Conservation (phyloP, 148 eudicot genomes). For the Chenopodium quinoa region DNA sequence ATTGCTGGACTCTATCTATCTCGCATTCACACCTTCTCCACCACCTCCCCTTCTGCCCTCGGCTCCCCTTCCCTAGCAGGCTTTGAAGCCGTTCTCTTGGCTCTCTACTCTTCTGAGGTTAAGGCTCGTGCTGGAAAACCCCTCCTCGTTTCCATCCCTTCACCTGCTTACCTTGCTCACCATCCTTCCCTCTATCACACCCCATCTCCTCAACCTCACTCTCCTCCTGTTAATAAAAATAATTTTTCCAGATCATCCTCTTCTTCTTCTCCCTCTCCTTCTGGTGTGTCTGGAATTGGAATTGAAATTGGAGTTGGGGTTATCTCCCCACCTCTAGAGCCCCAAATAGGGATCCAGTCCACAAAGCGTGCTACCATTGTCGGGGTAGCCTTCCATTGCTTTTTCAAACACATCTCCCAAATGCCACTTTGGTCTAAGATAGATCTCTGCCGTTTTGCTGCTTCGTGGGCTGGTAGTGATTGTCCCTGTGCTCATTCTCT, state of each 20-base stretch:
- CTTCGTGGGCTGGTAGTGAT: constrained; percentile 76
- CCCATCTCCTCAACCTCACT: constrained; percentile 27
- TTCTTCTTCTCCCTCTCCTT: constrained; percentile 16
- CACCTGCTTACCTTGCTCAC: constrained; percentile 45
- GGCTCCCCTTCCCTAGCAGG: constrained; percentile 60
- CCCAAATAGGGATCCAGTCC: constrained; percentile 74
- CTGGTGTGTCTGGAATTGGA: background rate
- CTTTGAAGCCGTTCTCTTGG: constrained; percentile 77
- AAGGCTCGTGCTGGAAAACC: constrained; percentile 71
- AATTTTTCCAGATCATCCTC: constrained; percentile 22
- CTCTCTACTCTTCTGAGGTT: constrained; percentile 59
- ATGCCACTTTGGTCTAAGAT: constrained; percentile 88
- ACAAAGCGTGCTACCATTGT: constrained; percentile 79
- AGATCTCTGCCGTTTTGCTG: constrained; percentile 64
- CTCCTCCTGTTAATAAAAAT: constrained; percentile 25
- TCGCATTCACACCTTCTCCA: constrained; percentile 44
- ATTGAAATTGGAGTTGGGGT: constrained; percentile 39
- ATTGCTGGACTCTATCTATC: constrained; percentile 53
- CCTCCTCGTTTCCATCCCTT: constrained; percentile 53
- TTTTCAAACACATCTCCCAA: constrained; percentile 63
- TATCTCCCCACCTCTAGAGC: constrained; percentile 69
- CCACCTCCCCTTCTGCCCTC: constrained; percentile 16
- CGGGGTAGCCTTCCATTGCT: constrained; percentile 71
- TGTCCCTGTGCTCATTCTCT: constrained; percentile 55
- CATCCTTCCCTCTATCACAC: constrained; percentile 75